Evolutionary conservation across 495 filamentous ascomycete genomes (phyloP).

Genomic region (Saxispiralis lemnorum): DNA sequence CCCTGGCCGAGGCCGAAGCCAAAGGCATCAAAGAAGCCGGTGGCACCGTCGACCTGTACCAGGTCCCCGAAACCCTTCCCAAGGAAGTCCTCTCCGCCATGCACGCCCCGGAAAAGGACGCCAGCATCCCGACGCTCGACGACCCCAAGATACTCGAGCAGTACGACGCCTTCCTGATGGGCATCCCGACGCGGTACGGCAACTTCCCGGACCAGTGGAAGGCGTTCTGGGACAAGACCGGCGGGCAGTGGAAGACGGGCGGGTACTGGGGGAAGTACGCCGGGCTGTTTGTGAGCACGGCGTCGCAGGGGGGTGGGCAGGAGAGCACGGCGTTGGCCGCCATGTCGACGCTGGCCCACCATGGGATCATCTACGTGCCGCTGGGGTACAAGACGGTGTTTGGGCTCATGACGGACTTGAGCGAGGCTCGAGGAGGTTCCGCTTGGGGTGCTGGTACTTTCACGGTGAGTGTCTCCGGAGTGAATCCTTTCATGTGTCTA

Average conservation of each 20-base stretch:
- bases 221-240: conserved; percentile 71
- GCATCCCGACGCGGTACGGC: conserved; percentile 94
- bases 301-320: conserved; percentile 71
- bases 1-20: conserved; percentile 78
- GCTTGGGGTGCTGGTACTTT: conserved; percentile 95
- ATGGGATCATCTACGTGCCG: conserved; percentile 90
- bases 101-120: conserved; percentile 65
- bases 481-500: background rate
- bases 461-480: conserved; percentile 34
- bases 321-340: conserved; percentile 68
- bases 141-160: conserved; percentile 34
- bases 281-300: conserved; percentile 79
- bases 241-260: conserved; percentile 36
- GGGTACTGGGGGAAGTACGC: conserved; percentile 80
- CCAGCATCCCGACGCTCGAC: conserved; percentile 42
- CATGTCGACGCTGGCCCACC: conserved; percentile 79
- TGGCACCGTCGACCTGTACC: conserved; percentile 59
- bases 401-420: conserved; percentile 43
- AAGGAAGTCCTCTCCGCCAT: conserved; percentile 71
- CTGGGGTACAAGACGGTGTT: conserved; percentile 81
- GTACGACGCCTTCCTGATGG: conserved; percentile 71
- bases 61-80: conserved; percentile 77
- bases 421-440: conserved; percentile 65
- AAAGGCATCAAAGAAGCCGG: conserved; percentile 78
- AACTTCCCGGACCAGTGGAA: conserved; percentile 98